Evolutionary conservation across 805 yeast species (phyloP), one percentile per base, ranked within the genome.

Genomic region (Candida fluviatilis): DNA sequence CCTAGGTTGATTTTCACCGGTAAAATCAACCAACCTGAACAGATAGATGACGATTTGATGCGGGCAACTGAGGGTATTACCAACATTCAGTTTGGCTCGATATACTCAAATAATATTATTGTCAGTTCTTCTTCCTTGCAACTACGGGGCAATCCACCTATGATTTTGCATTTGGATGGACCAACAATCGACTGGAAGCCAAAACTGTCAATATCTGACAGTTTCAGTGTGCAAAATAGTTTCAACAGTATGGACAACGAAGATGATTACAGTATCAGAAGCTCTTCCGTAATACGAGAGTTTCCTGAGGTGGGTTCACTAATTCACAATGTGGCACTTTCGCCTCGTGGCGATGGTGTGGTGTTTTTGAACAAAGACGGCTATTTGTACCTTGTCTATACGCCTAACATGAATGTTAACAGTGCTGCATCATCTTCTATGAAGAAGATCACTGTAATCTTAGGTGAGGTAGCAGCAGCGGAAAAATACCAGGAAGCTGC

Each of bases 41-140:
- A 31, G 16, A 34, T 33, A n/a, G 38, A 35, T 4, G 53, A 44
- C 21, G 56, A 56, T 19, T 43, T 58, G 31, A 62, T 63, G 69
- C 62, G 84, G 47, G 95, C 86, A 43, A 78, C 86, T 40, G 97
- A 90, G 55, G 97, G 97, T 2, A 86, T 91, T 27, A 91, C 98
- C 0, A 85, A 81, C 45, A 62, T 86, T 5, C 74, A 75, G 39
- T 84, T 89, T 55, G 71, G 72, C 2, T 46, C 51, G 11, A 50
- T 55, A 5, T 43, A 35, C 37, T 54, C 71, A 17, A 66, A 67
- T 43, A 58, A 69, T 6, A 45, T 68, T 5, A 42, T 67, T 5
- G 38, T 67, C n/a, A 54, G 72, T 0, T 59, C 66, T 14, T 64
- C 70, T 29, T 60, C 71, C 7, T 52, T 67, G 34, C 60, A 60